phyloP scores from a whole-genome alignment of 2,329 filamentous ascomycete genomes.

The Monosporascus cannonballus region DNA sequence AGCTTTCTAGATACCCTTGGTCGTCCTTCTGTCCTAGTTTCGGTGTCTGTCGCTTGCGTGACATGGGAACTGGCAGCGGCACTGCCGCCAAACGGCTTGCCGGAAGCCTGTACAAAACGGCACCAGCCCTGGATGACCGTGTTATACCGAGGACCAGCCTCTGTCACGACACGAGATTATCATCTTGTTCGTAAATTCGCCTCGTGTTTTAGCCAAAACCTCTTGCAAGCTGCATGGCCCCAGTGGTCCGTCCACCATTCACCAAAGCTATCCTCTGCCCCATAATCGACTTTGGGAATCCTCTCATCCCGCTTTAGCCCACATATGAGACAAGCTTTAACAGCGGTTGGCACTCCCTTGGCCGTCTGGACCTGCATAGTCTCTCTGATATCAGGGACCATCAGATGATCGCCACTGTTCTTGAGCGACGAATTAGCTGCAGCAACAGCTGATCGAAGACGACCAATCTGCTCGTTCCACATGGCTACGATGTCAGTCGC shows the following conservation, averaged over 20 bases:
- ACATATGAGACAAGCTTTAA: conserved; percentile 76
- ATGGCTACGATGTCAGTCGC: conserved; percentile 67
- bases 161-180: background rate
- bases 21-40: too few species aligned
- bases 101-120: too few species aligned
- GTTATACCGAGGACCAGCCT: too few species aligned
- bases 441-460: conserved; percentile 66
- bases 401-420: conserved; percentile 29
- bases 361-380: conserved; percentile 61
- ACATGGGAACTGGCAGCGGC: too few species aligned
- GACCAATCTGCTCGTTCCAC: conserved; percentile 72
- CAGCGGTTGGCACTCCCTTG: conserved; percentile 67
- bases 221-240: conserved; percentile 72
- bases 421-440: conserved; percentile 48
- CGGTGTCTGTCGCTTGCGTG: too few species aligned
- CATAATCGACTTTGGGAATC: conserved; percentile 65
- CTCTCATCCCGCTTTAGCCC: conserved; percentile 85
- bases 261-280: conserved; percentile 84
- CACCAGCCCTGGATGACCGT: too few species aligned
- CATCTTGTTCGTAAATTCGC: conserved; percentile 61
- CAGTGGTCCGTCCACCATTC: conserved; percentile 96
- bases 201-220: conserved; percentile 81
- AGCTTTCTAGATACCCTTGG: too few species aligned
- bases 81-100: too few species aligned
- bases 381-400: conserved; percentile 65